Conservation (phyloP, 2,329 filamentous ascomycete species). For the Cryphonectria naterciae region DNA sequence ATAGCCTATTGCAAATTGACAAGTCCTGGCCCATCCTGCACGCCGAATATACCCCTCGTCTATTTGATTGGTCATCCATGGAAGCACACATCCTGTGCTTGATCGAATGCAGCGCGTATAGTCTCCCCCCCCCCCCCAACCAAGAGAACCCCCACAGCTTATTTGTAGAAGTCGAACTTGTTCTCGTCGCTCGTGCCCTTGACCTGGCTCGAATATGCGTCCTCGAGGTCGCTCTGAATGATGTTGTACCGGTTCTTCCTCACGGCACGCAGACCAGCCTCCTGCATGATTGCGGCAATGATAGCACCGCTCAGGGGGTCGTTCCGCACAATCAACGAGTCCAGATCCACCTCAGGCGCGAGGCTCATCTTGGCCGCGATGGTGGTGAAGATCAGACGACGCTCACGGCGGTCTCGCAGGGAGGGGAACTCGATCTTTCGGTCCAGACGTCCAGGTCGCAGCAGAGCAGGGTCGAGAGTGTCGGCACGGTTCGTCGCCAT, state of each 20-base stretch:
- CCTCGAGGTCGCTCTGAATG: constrained; percentile 94
- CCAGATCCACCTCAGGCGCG: constrained; percentile 93
- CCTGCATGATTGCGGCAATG: constrained; percentile 99
- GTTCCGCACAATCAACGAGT: constrained; percentile 94
- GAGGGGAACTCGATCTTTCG: constrained; percentile 99
- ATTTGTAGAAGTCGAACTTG: constrained; percentile 94
- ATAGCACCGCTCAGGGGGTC: constrained; percentile 94
- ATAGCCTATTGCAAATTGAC: neutral
- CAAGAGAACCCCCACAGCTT: constrained; percentile 37
- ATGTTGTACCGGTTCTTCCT: constrained; percentile 99
- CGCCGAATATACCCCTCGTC: neutral
- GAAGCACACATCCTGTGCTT: neutral
- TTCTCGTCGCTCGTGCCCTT: constrained; percentile 72
- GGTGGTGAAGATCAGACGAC: constrained; percentile 95
- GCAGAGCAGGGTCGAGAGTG: constrained; percentile 90
- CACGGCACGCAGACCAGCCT: constrained; percentile 90
- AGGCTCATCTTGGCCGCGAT: constrained; percentile 97
- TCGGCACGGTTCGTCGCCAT: constrained; percentile 99
- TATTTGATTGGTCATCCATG: constrained; percentile 10
- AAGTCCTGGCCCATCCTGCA: neutral
- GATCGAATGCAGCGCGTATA: constrained; percentile 9
- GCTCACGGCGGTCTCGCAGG: constrained; percentile 89
- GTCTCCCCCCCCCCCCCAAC: neutral
- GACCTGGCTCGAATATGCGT: constrained; percentile 95
- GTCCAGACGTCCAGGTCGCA: constrained; percentile 93